phyloP scores from a whole-genome alignment of 2,329 filamentous ascomycete species.

The Cadophora sp. region DNA sequence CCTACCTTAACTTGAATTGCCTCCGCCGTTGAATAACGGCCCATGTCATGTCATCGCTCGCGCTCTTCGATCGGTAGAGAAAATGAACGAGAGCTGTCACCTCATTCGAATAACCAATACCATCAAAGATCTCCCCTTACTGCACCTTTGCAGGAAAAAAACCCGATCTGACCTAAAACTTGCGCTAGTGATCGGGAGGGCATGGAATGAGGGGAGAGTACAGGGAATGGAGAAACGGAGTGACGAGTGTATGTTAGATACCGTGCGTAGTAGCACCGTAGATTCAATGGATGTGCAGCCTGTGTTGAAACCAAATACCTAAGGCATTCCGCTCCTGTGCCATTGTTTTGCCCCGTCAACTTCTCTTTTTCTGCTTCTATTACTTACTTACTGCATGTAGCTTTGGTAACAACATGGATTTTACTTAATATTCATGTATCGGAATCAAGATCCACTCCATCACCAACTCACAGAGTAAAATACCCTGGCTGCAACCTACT shows the following conservation, averaged over 20 bases:
- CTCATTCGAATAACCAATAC: neutral
- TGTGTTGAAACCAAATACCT: too few relatives aligned
- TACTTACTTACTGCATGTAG: too few relatives aligned
- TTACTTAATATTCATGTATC: neutral
- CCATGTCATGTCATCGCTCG: slow-evolving; percentile 27
- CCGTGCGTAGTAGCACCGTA: neutral
- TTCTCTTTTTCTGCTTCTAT: neutral
- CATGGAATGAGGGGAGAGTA: neutral
- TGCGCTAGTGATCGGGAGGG: neutral
- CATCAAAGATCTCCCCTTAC: neutral
- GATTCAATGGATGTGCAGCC: neutral
- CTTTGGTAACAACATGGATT: neutral
- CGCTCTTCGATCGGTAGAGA: slow-evolving; percentile 9
- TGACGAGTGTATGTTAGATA: slow-evolving; percentile 24
- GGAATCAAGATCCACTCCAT: neutral
- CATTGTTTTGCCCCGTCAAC: neutral
- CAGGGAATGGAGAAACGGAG: slow-evolving; percentile 3
- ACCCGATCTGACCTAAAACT: neutral
- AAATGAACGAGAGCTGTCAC: slow-evolving; percentile 7
- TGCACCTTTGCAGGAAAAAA: slow-evolving; percentile 27
- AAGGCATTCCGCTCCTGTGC: neutral
- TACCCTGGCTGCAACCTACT: slow-evolving; percentile 47
- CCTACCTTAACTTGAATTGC: slow-evolving; percentile 14
- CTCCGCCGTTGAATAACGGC: slow-evolving; percentile 18
- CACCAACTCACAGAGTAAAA: slow-evolving; percentile 47